Base-by-base conservation (phyloP, 441 rosid species). In the Kokia cookei region DNA sequence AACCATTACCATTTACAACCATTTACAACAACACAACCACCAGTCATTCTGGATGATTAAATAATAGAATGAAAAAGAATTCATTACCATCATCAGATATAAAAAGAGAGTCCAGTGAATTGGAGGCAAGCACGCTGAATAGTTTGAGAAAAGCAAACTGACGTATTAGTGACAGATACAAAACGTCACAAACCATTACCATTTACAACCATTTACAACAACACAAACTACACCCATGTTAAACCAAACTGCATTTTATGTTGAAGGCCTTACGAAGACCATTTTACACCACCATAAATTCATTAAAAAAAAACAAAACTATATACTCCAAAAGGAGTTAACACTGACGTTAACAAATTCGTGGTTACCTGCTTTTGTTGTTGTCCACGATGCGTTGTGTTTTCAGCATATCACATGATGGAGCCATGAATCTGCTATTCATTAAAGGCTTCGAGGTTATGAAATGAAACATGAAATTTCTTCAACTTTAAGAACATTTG, bases 371-470 rank as follows among this genome's bases (percentile, higher is more conserved):
- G 54, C 82, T 55, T 65, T 85, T 80, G 72, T 66, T 13, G 70
- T 74, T 45, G 61, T 75, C 84, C 85, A 62, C 80, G 84, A 13
- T 26, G 72, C 59, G 26, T 64, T 73, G 74, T 74, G 79, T 73
- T 80, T 79, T 86, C 87, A n/a, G 81, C 69, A 77, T 12, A 78
- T 75, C 79, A 76, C 65, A 24, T 68, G 65, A 74, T 72, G 45
- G 91, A 86, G 54, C 84, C 87, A 66, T 79, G 86, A 75, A 87
- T 73, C 96, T 89, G 89, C 77, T 24, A 73, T 79, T 74, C 13
- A 42, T 61, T 54, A 45, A 40, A 43, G 73, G 63, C 35, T 51
- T 45, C 40, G 22, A 57, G 27, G 24, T 24, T 42, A 61, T 5
- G 6, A 19, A 43, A 78, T 5, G 6, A 19, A 43, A 78, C 42